Conservation (phyloP, 2,329 filamentous ascomycete genomes). For the Botrytis paeoniae region DNA sequence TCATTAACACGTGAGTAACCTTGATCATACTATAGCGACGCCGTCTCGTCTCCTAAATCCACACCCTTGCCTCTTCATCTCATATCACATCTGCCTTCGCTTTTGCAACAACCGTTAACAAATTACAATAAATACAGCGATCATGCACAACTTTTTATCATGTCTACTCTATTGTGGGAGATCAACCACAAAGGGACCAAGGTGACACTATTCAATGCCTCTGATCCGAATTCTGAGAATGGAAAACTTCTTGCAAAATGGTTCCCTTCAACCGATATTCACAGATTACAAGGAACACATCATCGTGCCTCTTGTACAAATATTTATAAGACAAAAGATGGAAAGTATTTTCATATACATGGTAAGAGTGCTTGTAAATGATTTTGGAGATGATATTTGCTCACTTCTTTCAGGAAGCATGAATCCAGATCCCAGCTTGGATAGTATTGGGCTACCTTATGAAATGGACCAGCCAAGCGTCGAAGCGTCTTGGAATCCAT, state of each 20-base stretch:
- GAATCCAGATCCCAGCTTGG: background rate
- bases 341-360: background rate
- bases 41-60: background rate
- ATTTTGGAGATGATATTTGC: background rate
- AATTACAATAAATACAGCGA: background rate
- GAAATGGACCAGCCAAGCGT: background rate
- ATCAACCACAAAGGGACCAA: slow-evolving; percentile 15
- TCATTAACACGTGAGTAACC: slow-evolving; percentile 46
- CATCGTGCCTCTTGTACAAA: background rate
- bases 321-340: background rate
- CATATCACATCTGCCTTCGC: slow-evolving; percentile 39
- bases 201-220: background rate
- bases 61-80: background rate
- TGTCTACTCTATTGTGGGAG: slow-evolving; percentile 25
- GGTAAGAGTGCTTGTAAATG: background rate
- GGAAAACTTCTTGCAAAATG: slow-evolving; percentile 15
- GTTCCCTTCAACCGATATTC: slow-evolving; percentile 27
- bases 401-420: background rate
- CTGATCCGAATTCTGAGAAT: background rate
- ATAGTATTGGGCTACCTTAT: background rate
- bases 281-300: slow-evolving; percentile 25
- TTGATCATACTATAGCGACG: background rate
- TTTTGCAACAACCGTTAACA: slow-evolving; percentile 22
- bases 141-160: slow-evolving; percentile 25
- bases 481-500: background rate